Base-by-base conservation (phyloP, 345 rosid genomes). In the Eucalyptus leucophloia region DNA sequence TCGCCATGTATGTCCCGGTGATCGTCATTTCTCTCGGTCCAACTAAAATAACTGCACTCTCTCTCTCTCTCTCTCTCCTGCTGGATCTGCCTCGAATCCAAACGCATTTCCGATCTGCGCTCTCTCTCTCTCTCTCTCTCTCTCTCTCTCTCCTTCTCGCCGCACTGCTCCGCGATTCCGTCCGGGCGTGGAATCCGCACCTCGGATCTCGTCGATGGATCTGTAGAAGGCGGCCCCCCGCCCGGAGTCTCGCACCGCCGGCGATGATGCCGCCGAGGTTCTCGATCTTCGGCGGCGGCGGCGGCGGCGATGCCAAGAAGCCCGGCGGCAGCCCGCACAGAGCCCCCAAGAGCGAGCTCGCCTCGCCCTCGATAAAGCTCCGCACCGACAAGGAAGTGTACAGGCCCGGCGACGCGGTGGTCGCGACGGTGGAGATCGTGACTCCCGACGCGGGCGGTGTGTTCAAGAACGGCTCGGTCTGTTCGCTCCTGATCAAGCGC, bases 321-420 rank as follows among this genome's bases (percentile, higher is more conserved):
- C 86, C 30, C 32, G 88, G 86, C 67, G 85, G 88, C 90, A 86
- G 90, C 30, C 51, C 45, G 45, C 23, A 18, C 18, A 91, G 65
- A 80, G 90, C 65, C 87, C 77, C 47, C 85, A 92, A 90, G 86
- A 94, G 86, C 86, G 90, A 91, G 60, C 77, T 91, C 81, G 87
- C 89, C 86, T 96, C 96, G 26, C 98, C 98, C 34, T 90, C 91
- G 32, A 88, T 98, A 15, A 95, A 90, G 72, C 89, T 97, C 81
- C 94, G 93, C 81, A 93, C 96, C 4, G 99, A 97, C 90, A 94
- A 91, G 91, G 96, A 97, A 89, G 97, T 96, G 24, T 98, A 98
- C 86, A 95, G 98, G 91, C 98, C 99, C 86, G 99, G 98, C 49
- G 99, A 97, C 89, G 92, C 94, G 62, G 60, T 98, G 51, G 91